These are phyloP conservation scores for Xylariomycetidae sp. DNA, from an alignment of 2,329 filamentous ascomycete species.

Conservation along the genomic window DNA sequence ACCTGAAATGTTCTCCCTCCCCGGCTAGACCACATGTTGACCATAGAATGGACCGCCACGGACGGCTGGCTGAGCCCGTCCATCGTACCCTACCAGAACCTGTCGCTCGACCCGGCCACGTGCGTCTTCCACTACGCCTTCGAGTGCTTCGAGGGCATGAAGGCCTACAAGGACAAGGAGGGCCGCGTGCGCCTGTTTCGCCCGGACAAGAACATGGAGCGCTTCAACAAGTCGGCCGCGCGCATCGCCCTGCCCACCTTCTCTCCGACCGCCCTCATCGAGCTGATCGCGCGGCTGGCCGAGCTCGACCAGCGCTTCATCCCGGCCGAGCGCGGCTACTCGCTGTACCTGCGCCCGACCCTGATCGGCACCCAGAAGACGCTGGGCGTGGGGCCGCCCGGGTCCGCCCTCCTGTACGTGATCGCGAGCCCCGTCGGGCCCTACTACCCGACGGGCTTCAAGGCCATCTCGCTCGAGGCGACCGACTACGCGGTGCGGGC, in stretches of 20 bases:
- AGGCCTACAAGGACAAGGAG: conserved; percentile 87
- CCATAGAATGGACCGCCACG: conserved; percentile 83
- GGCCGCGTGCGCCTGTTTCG: conserved; percentile 84
- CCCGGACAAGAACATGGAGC: conserved; percentile 92
- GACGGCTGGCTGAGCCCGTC: conserved; percentile 78
- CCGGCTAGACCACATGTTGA: conserved; percentile 85
- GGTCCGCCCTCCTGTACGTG: conserved; percentile 85
- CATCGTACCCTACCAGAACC: conserved; percentile 93
- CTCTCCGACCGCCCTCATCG: conserved; percentile 66
- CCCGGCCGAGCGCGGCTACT: conserved; percentile 81
- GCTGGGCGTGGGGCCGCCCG: conserved; percentile 86
- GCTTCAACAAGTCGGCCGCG: conserved; percentile 84
- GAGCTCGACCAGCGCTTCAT: conserved; percentile 86
- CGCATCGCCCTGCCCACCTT: conserved; percentile 93
- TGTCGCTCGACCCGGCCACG: conserved; percentile 90
- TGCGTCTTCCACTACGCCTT: conserved; percentile 99
- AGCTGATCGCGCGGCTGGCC: conserved; percentile 76
- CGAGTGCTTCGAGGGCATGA: conserved; percentile 98
- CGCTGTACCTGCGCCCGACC: conserved; percentile 89
- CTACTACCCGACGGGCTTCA: conserved; percentile 98
- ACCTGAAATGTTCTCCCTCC: neutral
- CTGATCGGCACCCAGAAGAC: conserved; percentile 97
- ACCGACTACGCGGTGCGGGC: conserved; percentile 95
- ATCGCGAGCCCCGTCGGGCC: conserved; percentile 96
- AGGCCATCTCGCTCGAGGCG: conserved; percentile 90